Conservation (phyloP, 345 rosid species). For the Lepidium sativum region DNA sequence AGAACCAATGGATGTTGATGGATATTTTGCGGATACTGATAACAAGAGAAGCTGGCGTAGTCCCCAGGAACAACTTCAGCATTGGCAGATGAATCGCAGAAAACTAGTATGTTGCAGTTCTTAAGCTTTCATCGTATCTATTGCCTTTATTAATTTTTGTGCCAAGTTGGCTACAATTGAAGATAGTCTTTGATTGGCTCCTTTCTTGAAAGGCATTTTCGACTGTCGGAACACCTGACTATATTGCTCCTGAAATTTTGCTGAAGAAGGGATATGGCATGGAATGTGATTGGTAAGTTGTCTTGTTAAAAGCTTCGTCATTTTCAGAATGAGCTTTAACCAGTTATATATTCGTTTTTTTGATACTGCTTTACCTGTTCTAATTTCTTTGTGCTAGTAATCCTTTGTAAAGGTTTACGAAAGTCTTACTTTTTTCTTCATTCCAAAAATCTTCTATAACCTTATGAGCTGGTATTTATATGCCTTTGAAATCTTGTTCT, state of each 20-base stretch:
- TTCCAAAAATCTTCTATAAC: not conserved
- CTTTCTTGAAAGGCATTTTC: constrained; percentile 68
- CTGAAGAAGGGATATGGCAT: constrained; percentile 97
- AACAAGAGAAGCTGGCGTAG: constrained; percentile 78
- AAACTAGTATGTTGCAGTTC: constrained; percentile 49
- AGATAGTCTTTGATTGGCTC: not conserved
- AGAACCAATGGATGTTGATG: constrained; percentile 89
- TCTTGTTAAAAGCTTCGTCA: constrained; percentile 7
- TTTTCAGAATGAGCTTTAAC: constrained; percentile 3
- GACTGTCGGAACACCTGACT: constrained; percentile 95
- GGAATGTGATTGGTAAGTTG: constrained; percentile 94
- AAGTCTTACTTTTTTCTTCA: constrained; percentile 4
- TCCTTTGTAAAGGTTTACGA: not conserved
- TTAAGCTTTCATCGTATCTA: constrained; percentile 2
- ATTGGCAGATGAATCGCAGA: constrained; percentile 98
- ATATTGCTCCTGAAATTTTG: constrained; percentile 94
- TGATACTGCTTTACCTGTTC: not conserved
- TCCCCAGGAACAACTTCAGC: constrained; percentile 90
- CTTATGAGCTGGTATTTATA: not conserved
- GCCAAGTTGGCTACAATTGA: not conserved
- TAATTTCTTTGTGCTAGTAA: not conserved
- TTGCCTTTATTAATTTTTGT: not conserved
- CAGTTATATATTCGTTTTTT: not conserved
- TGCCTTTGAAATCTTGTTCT: not conserved
- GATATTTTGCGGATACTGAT: constrained; percentile 63